Base-by-base conservation (phyloP, 208 protist genomes). In the Acanthamoeba culbertsoni region DNA sequence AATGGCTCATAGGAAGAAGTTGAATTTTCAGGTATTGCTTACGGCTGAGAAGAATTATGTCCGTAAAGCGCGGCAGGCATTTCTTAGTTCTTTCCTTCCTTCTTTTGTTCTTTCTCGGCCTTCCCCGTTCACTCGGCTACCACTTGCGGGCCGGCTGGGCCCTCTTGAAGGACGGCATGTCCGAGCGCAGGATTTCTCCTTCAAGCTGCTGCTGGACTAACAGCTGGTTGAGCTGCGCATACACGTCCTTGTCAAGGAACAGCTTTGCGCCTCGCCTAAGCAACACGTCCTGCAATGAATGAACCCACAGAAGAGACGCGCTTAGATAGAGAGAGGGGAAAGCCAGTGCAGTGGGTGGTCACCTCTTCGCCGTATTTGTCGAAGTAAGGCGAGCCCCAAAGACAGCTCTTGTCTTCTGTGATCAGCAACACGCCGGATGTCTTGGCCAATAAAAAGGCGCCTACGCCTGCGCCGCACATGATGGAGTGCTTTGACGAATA, bases 371-470 rank as follows among this genome's bases (percentile, higher is more conserved):
- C 79, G 35, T 45, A 88, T 42, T 88, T 43, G 51, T 88, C 79
- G 48, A 88, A 63, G 53, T 88, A 88, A 12, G 79, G 79, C 14
- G 79, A 88, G 51, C 79, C 79, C 79, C 79, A 88, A 10, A 88
- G n/a, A 26, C 48, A 88, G 53, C 51, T 63, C 79, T 88, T 88
- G 45, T 88, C 79, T 33, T 88, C 79, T 26, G 51, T 42, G 2
- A 88, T 63, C 23, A 88, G 48, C 45, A 88, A 18, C 79, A 88
- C 79, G 31, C 79, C 79, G 46, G 79, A 88, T 8, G 79, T 88
- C 51, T 63, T 57, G 53, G 53, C 79, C 48, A 88, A 31, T 48
- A 88, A 31, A 35, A 88, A 88, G 31, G 63, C 12, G 51, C 79
- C 79, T 14, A 63, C 35, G 7, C 79, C 79, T 26, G 46, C 79